These are phyloP conservation scores for Xylaria cubensis DNA, from an alignment of 495 filamentous ascomycete genomes.

Conservation along the genomic window DNA sequence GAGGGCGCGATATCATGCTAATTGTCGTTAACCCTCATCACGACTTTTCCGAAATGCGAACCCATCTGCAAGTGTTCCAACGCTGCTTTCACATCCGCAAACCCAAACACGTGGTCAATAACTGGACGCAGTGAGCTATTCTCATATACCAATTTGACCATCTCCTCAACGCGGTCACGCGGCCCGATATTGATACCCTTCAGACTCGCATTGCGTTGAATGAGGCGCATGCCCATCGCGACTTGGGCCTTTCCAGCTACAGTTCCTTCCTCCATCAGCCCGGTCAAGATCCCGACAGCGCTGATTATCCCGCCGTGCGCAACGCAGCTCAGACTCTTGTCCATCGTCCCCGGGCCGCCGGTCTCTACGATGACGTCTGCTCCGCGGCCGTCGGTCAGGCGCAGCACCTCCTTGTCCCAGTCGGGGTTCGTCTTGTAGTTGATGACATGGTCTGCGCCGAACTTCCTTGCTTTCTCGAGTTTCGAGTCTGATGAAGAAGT, in stretches of 20 bases:
- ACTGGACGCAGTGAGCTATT: neutral
- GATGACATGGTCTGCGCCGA: conserved; percentile 24
- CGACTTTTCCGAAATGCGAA: conserved; percentile 5
- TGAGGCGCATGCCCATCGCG: neutral
- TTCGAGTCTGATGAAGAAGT: too few species aligned
- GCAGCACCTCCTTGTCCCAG: too few species aligned
- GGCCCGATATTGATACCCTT: conserved; percentile 7
- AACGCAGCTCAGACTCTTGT: too few species aligned
- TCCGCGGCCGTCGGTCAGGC: too few species aligned
- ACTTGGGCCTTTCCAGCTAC: neutral
- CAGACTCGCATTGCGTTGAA: neutral
- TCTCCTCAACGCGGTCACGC: neutral
- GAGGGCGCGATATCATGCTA: too few species aligned
- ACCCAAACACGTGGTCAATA: neutral
- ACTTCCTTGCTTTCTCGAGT: too few species aligned
- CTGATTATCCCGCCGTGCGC: too few species aligned
- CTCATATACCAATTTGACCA: neutral
- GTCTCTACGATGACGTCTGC: too few species aligned
- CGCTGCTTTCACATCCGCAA: neutral
- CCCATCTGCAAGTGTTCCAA: neutral
- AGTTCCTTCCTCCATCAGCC: too few species aligned
- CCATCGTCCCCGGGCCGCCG: too few species aligned
- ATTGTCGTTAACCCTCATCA: neutral
- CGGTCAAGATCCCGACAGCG: too few species aligned
- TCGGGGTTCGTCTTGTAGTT: conserved; percentile 47